Conservation (phyloP, 768 basidiomycete species). For the Tylopilus sp. region DNA sequence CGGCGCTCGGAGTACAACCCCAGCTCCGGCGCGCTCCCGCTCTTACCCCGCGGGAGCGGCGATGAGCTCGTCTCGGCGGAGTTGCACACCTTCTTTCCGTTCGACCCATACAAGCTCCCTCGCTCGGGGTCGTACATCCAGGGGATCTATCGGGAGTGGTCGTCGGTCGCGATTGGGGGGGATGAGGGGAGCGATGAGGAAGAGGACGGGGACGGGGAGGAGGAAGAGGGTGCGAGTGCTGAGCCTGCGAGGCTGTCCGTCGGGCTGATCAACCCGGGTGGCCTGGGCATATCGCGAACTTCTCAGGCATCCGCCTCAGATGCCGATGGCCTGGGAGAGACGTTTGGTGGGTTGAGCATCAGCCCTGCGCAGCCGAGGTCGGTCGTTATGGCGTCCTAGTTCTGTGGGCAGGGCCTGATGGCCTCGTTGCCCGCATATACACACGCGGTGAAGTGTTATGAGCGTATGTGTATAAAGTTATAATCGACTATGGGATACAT, state of each 20-base stretch:
- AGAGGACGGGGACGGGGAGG: conserved; percentile 46
- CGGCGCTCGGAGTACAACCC: conserved; percentile 56
- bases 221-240: conserved; percentile 20
- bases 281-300: conserved; percentile 23
- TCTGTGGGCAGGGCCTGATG: too few species aligned
- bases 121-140: conserved; percentile 75
- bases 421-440: too few species aligned
- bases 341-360: conserved; percentile 82
- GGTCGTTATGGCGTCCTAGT: conserved; percentile 14
- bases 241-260: neutral
- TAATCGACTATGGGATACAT: neutral
- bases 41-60: conserved; percentile 24
- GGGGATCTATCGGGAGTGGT: conserved; percentile 87
- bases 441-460: too few species aligned
- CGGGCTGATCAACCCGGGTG: conserved; percentile 10
- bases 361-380: conserved; percentile 50
- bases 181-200: conserved; percentile 73
- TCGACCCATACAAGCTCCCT: conserved; percentile 93
- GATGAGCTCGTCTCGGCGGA: conserved; percentile 52
- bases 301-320: conserved; percentile 27
- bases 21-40: conserved; percentile 18
- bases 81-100: conserved; percentile 94
- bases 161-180: conserved; percentile 65
- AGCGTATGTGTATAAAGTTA: too few species aligned
- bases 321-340: conserved; percentile 57